Evolutionary conservation across 345 rosid genomes (phyloP).

Genomic region (Cardamine resedifolia): DNA sequence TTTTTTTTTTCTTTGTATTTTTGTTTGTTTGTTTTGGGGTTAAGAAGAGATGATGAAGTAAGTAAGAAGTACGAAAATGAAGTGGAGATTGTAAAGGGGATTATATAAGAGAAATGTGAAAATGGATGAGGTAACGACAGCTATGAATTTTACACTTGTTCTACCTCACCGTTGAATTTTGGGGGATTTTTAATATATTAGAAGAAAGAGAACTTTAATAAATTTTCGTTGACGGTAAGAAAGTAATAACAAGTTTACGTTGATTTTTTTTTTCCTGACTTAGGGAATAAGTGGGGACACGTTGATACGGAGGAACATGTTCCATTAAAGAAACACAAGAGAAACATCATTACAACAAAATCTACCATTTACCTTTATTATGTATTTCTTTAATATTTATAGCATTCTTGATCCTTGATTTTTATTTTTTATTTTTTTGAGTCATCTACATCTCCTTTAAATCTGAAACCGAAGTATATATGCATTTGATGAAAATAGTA

Average conservation of each 20-base stretch:
- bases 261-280: background rate
- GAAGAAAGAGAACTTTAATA: background rate
- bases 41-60: constrained; percentile 32
- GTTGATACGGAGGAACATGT: constrained; percentile 14
- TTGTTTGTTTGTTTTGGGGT: background rate
- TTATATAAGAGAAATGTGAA: constrained; percentile 33
- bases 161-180: constrained; percentile 28
- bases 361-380: background rate
- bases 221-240: constrained; percentile 14
- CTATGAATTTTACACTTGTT: constrained; percentile 27
- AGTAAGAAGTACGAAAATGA: constrained; percentile 24
- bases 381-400: background rate
- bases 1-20: background rate
- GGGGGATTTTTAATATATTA: background rate
- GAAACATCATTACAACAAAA: background rate
- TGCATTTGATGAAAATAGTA: background rate
- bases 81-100: constrained; percentile 26
- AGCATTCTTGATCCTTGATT: background rate
- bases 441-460: background rate
- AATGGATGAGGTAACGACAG: constrained; percentile 31
- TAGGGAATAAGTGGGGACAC: constrained; percentile 21
- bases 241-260: background rate
- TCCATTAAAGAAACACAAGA: background rate
- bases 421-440: background rate
- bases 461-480: background rate